phyloP scores from a whole-genome alignment of 2,329 filamentous ascomycete species.

The Aspergillus ruber region DNA sequence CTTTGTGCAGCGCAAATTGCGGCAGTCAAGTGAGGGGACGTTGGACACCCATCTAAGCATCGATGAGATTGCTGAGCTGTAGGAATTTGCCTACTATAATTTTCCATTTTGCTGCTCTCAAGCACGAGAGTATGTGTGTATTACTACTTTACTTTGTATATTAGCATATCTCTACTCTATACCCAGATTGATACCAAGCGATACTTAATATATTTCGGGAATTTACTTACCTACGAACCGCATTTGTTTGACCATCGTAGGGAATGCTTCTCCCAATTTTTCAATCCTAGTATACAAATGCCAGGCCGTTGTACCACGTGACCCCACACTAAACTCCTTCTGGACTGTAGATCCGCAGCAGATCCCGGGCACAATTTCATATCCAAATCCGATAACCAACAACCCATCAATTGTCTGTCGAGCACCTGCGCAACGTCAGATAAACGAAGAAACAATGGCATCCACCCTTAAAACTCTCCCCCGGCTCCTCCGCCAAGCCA shows the following conservation, averaged over 20 bases:
- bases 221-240: no score
- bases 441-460: slow-evolving; percentile 16
- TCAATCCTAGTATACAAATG: no score
- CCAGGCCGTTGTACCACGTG: slow-evolving; percentile 5
- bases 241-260: no score
- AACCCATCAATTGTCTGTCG: neutral
- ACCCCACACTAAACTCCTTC: slow-evolving; percentile 14
- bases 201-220: no score
- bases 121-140: no score
- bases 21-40: slow-evolving; percentile 14
- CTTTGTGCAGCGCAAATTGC: slow-evolving; percentile 20
- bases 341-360: slow-evolving; percentile 9
- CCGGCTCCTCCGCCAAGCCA: slow-evolving; percentile 9
- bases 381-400: slow-evolving; percentile 3
- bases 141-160: no score
- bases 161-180: no score
- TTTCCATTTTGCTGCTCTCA: no score
- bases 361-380: neutral
- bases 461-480: slow-evolving; percentile 18
- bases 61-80: slow-evolving; percentile 16
- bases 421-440: slow-evolving; percentile 1
- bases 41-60: slow-evolving; percentile 14
- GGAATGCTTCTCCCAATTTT: no score
- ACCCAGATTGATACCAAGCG: no score
- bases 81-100: neutral